These are phyloP conservation scores for Fistulinella prunicolor DNA, from an alignment of 768 basidiomycete genomes.

Conservation along the genomic window DNA sequence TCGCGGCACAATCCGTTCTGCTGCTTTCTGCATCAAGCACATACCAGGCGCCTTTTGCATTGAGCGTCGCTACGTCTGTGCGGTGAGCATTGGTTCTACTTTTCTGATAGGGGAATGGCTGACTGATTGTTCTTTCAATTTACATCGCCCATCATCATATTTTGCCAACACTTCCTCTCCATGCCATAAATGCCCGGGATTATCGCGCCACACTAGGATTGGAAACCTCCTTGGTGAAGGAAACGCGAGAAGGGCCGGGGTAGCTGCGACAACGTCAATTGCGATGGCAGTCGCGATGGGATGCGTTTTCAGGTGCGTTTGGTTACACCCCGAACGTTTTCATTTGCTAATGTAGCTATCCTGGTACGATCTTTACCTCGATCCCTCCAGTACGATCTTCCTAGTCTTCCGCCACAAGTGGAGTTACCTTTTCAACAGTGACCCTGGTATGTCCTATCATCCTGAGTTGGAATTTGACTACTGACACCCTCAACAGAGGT, in stretches of 20 bases:
- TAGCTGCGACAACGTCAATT: constrained; percentile 64
- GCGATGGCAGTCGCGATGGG: constrained; percentile 65
- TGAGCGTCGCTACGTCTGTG: constrained; percentile 83
- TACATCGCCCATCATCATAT: too few relatives aligned
- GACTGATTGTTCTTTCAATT: not conserved
- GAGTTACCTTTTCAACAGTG: constrained; percentile 73
- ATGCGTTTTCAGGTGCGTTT: constrained; percentile 60
- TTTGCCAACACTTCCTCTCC: not conserved
- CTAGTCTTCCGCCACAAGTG: constrained; percentile 61
- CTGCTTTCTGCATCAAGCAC: constrained; percentile 71
- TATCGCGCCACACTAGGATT: constrained; percentile 44
- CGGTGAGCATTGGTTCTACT: constrained; percentile 59
- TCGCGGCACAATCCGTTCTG: constrained; percentile 89
- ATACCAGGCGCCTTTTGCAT: constrained; percentile 80
- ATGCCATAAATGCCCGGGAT: not conserved
- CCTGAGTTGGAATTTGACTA: not conserved
- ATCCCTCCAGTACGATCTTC: constrained; percentile 47
- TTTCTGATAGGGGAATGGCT: not conserved
- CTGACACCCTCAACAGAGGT: constrained; percentile 39
- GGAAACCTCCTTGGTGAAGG: constrained; percentile 87
- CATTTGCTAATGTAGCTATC: not conserved
- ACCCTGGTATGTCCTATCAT: constrained; percentile 43
- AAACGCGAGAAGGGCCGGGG: constrained; percentile 67
- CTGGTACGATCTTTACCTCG: too few relatives aligned
- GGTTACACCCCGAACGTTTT: not conserved